Base-by-base conservation (phyloP, 345 rosid species). In the Arabidopsis arenosa region DNA sequence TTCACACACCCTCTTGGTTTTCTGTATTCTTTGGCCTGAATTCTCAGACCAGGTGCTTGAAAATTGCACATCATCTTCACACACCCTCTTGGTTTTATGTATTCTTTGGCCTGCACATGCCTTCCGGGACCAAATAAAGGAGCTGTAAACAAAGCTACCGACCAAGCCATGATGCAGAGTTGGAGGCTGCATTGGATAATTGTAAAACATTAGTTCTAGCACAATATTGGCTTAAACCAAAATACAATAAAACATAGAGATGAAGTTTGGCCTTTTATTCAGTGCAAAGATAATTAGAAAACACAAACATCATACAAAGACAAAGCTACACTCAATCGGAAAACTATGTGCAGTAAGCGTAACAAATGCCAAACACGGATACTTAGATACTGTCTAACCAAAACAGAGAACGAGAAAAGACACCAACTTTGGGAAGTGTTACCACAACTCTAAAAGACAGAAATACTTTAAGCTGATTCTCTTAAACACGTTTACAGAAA, bases 141-240 rank as follows among this genome's bases (percentile, higher is more conserved):
- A 49, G 80, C 56, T 59, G 85, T 79, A 18, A 82, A 80, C 71
- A 84, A 87, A 75, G 87, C 89, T 37, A 90, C 79, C 68, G 90
- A 79, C 82, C 90, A 83, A 66, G 88, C 89, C 99, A 95, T 95
- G 33, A 45, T 75, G 70, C 33, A 49, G 17, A 67, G 65, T 48
- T 63, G 36, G 66, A 48, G 67, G 58, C 94, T 87, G 90, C 92
- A 86, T 18, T 66, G 32, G 21, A 71, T 9, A 15, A 75, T 57
- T 40, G 58, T 13, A 44, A 32, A 54, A 59, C 35, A 28, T 70
- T 7, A 76, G 65, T 70, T 54, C 11, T 14, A 68, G 54, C 37
- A 51, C 36, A 23, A 43, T 26, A 28, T 30, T 39, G 72, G 60
- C 12, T 56, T 9, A 55, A 28, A 26, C 65, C 65, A 37, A 15